A percentile compares a stretch with the other conserved stretches of the same genome.
phyloP scores from a whole-genome alignment of 345 rosid genomes.

The Schrenkiella parvula region DNA sequence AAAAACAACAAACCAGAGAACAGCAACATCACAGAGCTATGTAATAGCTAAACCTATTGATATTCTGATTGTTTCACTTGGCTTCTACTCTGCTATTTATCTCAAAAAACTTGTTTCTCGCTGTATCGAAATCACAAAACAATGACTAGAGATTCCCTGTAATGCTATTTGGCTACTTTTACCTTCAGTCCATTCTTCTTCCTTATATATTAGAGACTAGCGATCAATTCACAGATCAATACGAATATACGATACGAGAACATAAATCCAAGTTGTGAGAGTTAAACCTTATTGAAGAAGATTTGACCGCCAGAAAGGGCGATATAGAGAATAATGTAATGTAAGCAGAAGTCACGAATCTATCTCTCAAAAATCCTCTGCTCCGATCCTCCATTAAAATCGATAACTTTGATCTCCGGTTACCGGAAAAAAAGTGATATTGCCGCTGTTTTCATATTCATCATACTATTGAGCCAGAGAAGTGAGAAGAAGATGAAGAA shows the following conservation, averaged over 20 bases:
- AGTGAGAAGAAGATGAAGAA: too few species aligned
- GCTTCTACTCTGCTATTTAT: neutral
- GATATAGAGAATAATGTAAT: slow-evolving; percentile 59
- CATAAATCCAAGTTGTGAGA: neutral
- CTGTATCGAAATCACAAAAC: neutral
- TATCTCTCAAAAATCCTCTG: slow-evolving; percentile 38
- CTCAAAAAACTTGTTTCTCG: neutral
- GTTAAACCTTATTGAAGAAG: slow-evolving; percentile 86
- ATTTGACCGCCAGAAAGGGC: slow-evolving; percentile 78
- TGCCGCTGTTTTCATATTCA: too few species aligned
- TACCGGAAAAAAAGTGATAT: too few species aligned
- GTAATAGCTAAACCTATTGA: slow-evolving; percentile 5
- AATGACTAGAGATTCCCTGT: slow-evolving; percentile 4
- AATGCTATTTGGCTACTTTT: slow-evolving; percentile 37
- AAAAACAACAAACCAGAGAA: neutral
- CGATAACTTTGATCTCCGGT: neutral
- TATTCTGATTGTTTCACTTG: slow-evolving; percentile 7
- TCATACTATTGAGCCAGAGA: too few species aligned
- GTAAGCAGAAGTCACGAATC: slow-evolving; percentile 56
- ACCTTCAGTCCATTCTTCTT: slow-evolving; percentile 16
- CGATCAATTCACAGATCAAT: neutral
- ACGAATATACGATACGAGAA: neutral
- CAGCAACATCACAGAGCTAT: neutral
- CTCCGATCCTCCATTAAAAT: slow-evolving; percentile 61
- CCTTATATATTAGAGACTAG: neutral